phyloP scores from a whole-genome alignment of 768 basidiomycete genomes.

The Amanita fuliginea region DNA sequence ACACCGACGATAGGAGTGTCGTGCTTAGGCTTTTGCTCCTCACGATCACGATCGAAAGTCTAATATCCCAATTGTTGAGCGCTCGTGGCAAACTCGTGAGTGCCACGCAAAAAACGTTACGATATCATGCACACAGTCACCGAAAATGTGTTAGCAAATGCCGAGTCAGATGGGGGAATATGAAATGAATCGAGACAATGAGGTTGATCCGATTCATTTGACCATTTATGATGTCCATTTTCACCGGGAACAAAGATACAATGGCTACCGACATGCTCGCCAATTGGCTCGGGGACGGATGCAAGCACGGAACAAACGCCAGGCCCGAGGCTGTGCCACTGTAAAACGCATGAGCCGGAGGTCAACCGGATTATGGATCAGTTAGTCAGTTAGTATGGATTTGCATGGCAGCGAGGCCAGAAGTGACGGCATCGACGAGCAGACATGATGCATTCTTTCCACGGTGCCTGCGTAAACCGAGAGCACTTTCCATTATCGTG shows the following conservation, averaged over 20 bases:
- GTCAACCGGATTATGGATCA: neutral
- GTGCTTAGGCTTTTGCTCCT: neutral
- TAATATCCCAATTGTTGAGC: neutral
- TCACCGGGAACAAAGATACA: neutral
- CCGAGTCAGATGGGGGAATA: neutral
- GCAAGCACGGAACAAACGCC: neutral
- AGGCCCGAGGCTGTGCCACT: neutral
- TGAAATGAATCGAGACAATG: neutral
- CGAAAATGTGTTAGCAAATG: neutral
- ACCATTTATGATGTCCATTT: neutral
- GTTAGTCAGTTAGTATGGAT: too few relatives aligned
- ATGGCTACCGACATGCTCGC: neutral
- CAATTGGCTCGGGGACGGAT: neutral
- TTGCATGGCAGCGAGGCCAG: too few relatives aligned
- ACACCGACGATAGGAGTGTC: neutral
- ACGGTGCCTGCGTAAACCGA: neutral
- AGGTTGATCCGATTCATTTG: slow-evolving; percentile 1
- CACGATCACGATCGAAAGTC: slow-evolving; percentile 6
- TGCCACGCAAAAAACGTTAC: neutral
- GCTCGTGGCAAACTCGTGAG: neutral
- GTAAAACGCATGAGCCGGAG: neutral
- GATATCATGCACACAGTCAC: neutral
- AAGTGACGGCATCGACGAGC: too few relatives aligned
- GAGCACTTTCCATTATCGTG: neutral
- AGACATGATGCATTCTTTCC: neutral